phyloP scores from a whole-genome alignment of 345 rosid species.

The Populus alba region DNA sequence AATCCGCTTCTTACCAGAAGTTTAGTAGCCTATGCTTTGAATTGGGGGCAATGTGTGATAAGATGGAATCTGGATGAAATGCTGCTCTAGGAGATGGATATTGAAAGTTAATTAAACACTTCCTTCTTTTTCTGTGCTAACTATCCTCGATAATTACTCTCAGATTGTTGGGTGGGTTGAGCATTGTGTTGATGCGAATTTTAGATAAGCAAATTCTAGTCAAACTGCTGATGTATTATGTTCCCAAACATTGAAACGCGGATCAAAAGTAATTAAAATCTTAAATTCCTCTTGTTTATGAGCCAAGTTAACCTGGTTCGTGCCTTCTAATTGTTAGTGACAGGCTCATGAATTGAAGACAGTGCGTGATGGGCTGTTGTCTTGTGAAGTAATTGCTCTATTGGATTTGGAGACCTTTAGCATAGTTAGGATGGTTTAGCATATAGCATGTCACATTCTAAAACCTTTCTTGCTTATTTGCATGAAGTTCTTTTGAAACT shows the following conservation, averaged over 20 bases:
- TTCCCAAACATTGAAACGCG: background rate
- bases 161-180: background rate
- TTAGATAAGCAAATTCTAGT: background rate
- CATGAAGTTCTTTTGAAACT: background rate
- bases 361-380: background rate
- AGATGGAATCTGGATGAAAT: background rate
- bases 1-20: too few relatives aligned
- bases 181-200: background rate
- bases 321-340: background rate
- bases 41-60: background rate
- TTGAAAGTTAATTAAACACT: background rate
- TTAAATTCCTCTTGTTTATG: background rate
- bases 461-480: background rate
- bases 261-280: background rate
- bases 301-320: background rate
- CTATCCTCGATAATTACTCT: background rate
- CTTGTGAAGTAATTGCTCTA: background rate
- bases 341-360: background rate
- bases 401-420: background rate
- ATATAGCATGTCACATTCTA: background rate
- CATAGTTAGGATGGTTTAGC: background rate
- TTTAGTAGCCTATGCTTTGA: too few relatives aligned
- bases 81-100: background rate
- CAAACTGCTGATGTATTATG: too few relatives aligned
- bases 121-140: background rate